Evolutionary conservation across 768 basidiomycete genomes (phyloP).

Genomic region (Russula olivacea): DNA sequence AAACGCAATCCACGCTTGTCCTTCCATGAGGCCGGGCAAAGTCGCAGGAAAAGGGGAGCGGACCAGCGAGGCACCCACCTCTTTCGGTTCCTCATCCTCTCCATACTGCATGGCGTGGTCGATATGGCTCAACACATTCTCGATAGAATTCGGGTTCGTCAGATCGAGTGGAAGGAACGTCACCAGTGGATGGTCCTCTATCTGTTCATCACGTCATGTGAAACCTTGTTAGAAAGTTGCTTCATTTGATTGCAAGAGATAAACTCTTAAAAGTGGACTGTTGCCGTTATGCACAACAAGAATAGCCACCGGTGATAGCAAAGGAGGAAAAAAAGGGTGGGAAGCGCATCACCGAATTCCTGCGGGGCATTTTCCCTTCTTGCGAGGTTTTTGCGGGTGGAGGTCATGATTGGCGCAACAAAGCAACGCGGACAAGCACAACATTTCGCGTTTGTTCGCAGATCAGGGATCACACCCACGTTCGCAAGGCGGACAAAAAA

Average conservation of each 20-base stretch:
- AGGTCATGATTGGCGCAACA: slow-evolving; percentile 10
- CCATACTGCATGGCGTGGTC: slow-evolving; percentile 99
- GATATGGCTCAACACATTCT: slow-evolving; percentile 88
- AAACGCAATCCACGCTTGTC: slow-evolving; percentile 13
- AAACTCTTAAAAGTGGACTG: slow-evolving; percentile 2
- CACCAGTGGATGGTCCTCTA: slow-evolving; percentile 97
- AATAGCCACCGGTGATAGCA: slow-evolving; percentile 6
- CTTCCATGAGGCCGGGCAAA: background rate
- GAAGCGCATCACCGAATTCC: slow-evolving; percentile 6
- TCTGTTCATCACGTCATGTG: slow-evolving; percentile 45
- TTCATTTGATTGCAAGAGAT: slow-evolving; percentile 2
- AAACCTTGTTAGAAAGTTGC: slow-evolving; percentile 13
- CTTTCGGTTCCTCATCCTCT: slow-evolving; percentile 96
- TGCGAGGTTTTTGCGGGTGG: slow-evolving; percentile 15
- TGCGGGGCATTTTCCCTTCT: background rate
- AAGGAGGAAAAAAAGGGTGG: slow-evolving; percentile 7
- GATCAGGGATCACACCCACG: slow-evolving; percentile 13
- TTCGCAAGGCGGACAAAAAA: slow-evolving; percentile 6
- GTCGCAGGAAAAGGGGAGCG: slow-evolving; percentile 7
- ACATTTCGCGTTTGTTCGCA: slow-evolving; percentile 10
- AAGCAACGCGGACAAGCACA: slow-evolving; percentile 14
- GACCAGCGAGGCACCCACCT: slow-evolving; percentile 43
- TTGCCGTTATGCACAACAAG: slow-evolving; percentile 17
- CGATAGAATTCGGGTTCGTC: slow-evolving; percentile 81
- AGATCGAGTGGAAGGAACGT: slow-evolving; percentile 95